Percentiles rank a stretch among this genome's conserved stretches.
Conservation (phyloP, 2,329 filamentous ascomycete species). For the Nannizziopsis arthrosporioides region DNA sequence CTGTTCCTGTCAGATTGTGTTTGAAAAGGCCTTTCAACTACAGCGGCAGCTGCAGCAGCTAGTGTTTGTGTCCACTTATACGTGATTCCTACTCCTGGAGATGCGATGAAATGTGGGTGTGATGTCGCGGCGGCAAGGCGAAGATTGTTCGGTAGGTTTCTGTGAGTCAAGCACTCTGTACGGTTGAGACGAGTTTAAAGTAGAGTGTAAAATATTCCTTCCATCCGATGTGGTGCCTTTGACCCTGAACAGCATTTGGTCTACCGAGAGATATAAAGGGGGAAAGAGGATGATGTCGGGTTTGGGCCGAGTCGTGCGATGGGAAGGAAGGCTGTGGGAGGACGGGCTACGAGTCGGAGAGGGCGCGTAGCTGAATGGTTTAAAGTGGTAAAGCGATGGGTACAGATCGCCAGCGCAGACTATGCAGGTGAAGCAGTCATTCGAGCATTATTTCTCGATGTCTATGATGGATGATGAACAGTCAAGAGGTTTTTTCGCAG, state of each 20-base stretch:
- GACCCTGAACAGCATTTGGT: constrained; percentile 7
- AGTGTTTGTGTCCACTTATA: neutral
- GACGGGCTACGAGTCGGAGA: neutral
- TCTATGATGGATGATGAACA: too few species aligned
- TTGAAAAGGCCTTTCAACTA: neutral
- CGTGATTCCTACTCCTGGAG: constrained; percentile 1
- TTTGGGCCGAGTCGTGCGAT: neutral
- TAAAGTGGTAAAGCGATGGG: neutral
- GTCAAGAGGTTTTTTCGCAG: too few species aligned
- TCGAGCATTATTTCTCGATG: too few species aligned
- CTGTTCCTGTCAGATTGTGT: neutral
- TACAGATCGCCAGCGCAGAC: too few species aligned
- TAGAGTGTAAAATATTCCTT: constrained; percentile 3
- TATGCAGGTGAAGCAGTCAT: too few species aligned
- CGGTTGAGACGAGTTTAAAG: neutral
- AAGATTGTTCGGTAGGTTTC: neutral
- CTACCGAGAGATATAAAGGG: neutral
- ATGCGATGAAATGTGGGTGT: neutral
- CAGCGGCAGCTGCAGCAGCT: neutral
- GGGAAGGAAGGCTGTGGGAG: neutral
- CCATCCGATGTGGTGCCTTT: constrained; percentile 2
- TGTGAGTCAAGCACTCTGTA: neutral
- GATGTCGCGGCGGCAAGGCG: neutral
- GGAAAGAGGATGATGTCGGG: neutral
- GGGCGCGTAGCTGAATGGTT: neutral